phyloP scores from a whole-genome alignment of 495 filamentous ascomycete species.

The Zalerion maritima region DNA sequence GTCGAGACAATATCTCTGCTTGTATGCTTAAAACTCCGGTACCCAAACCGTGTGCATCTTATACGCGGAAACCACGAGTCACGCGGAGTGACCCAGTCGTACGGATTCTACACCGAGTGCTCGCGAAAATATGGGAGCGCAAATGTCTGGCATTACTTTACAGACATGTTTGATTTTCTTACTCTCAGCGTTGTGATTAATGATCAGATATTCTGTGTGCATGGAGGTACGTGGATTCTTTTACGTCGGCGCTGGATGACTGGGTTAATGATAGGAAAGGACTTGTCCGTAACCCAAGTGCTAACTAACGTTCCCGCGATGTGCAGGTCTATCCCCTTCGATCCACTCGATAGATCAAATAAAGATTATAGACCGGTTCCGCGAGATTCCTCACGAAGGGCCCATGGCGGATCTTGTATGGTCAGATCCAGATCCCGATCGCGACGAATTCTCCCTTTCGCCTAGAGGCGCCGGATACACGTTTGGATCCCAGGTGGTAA shows the following conservation, averaged over 20 bases:
- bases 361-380: conserved; percentile 96
- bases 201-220: conserved; percentile 96
- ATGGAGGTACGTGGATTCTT: conserved; percentile 45
- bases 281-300: no score
- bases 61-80: conserved; percentile 97
- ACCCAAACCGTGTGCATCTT: conserved; percentile 79
- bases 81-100: conserved; percentile 92
- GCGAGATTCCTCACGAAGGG: conserved; percentile 95
- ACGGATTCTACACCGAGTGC: conserved; percentile 98
- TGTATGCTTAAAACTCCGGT: conserved; percentile 85
- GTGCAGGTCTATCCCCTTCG: conserved; percentile 71
- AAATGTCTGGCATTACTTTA: conserved; percentile 98
- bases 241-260: not conserved
- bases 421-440: conserved; percentile 90
- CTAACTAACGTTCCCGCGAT: conserved; percentile 1
- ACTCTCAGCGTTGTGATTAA: conserved; percentile 95
- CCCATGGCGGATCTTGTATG: conserved; percentile 99
- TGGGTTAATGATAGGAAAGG: not conserved
- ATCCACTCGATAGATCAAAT: conserved; percentile 99
- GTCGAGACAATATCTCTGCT: conserved; percentile 95
- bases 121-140: conserved; percentile 94
- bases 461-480: conserved; percentile 93
- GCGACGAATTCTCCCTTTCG: conserved; percentile 90
- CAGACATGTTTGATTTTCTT: conserved; percentile 98
- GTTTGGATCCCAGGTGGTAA: conserved; percentile 91